These are phyloP conservation scores for Penicillium cataractarum DNA, from an alignment of 495 filamentous ascomycete species.

Conservation along the genomic window DNA sequence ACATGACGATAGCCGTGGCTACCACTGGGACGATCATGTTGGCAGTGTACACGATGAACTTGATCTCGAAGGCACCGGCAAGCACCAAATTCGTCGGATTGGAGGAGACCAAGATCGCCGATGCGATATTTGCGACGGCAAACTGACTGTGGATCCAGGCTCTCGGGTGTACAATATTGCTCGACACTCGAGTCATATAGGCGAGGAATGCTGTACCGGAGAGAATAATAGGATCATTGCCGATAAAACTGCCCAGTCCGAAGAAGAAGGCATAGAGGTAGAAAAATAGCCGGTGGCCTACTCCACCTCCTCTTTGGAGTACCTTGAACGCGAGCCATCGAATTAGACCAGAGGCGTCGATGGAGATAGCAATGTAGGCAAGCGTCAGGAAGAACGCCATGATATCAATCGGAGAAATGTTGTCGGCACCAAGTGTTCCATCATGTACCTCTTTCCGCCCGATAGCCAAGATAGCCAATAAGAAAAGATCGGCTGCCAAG, in stretches of 20 bases:
- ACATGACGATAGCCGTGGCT: slow-evolving; percentile 62
- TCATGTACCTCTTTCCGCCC: slow-evolving; percentile 61
- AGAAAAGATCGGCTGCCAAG: slow-evolving; percentile 65
- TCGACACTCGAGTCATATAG: slow-evolving; percentile 71
- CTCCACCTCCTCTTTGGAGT: slow-evolving; percentile 62
- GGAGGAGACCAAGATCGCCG: slow-evolving; percentile 69
- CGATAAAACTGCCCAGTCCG: slow-evolving; percentile 63
- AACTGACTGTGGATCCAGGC: slow-evolving; percentile 75
- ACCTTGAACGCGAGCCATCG: slow-evolving; percentile 68
- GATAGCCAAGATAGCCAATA: slow-evolving; percentile 65
- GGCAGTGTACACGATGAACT: slow-evolving; percentile 67
- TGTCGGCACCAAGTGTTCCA: slow-evolving; percentile 61
- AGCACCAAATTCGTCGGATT: slow-evolving; percentile 76
- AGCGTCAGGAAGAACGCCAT: slow-evolving; percentile 70
- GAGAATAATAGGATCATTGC: slow-evolving; percentile 71
- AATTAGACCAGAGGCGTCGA: slow-evolving; percentile 70
- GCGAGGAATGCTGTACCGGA: slow-evolving; percentile 71
- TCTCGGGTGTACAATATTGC: slow-evolving; percentile 65
- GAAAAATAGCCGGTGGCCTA: slow-evolving; percentile 64
- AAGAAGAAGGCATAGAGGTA: slow-evolving; percentile 73
- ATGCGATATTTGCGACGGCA: slow-evolving; percentile 67
- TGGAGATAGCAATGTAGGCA: slow-evolving; percentile 75
- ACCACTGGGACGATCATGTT: slow-evolving; percentile 72
- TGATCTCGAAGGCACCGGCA: slow-evolving; percentile 67
- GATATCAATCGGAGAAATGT: slow-evolving; percentile 65